Conservation (phyloP, 208 protist genomes). For the Zelonia costaricensis region DNA sequence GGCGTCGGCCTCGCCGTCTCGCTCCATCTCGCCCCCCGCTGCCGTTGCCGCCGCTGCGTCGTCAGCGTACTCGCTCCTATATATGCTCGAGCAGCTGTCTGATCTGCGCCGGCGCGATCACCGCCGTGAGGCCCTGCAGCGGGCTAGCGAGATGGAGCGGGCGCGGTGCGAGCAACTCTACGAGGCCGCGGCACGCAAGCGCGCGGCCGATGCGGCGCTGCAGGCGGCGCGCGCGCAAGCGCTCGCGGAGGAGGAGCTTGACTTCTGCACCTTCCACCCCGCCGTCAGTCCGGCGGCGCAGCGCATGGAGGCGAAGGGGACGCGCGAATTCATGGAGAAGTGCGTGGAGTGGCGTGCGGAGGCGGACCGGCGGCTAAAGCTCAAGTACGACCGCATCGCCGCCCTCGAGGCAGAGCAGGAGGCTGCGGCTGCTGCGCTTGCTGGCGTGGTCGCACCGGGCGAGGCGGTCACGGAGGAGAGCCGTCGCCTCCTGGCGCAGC, state of each 20-base stretch:
- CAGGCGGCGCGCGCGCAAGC: conserved; percentile 15
- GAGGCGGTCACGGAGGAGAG: conserved; percentile 17
- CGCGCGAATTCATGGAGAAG: conserved; percentile 55
- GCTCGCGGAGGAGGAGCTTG: conserved; percentile 30
- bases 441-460: conserved; percentile 9
- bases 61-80: conserved; percentile 21
- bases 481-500: conserved; percentile 20
- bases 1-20: background rate
- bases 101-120: conserved; percentile 17
- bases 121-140: conserved; percentile 16
- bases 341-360: conserved; percentile 62
- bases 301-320: conserved; percentile 36
- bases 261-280: conserved; percentile 56
- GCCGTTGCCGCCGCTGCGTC: background rate
- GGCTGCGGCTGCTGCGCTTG: conserved; percentile 14
- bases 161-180: conserved; percentile 26
- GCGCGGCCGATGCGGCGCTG: conserved; percentile 2
- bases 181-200: conserved; percentile 11
- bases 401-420: conserved; percentile 20
- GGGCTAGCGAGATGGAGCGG: conserved; percentile 23
- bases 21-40: background rate
- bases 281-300: conserved; percentile 32
- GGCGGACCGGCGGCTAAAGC: conserved; percentile 21
- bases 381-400: conserved; percentile 38
- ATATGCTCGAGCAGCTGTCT: conserved; percentile 32